These are phyloP conservation scores for Arabidopsis arenosa DNA, from an alignment of 345 rosid species.

Conservation along the genomic window DNA sequence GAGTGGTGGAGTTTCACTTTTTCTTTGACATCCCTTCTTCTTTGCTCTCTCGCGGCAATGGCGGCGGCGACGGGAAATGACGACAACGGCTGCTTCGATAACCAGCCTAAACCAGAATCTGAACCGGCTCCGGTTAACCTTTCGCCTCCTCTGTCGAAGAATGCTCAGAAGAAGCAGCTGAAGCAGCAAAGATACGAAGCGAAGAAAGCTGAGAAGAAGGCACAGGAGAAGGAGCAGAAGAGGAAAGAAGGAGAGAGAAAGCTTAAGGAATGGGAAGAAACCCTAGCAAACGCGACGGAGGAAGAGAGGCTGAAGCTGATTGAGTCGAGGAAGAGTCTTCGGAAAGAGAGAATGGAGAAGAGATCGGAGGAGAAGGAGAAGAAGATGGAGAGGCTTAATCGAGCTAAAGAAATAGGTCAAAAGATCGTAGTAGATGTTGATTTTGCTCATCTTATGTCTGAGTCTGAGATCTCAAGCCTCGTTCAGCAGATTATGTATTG, in stretches of 20 bases:
- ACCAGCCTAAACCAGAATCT: constrained; percentile 24
- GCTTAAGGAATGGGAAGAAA: constrained; percentile 41
- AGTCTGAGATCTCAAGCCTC: constrained; percentile 79
- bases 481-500: constrained; percentile 98
- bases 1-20: neutral
- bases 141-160: constrained; percentile 60
- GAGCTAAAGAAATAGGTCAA: constrained; percentile 70
- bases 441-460: constrained; percentile 78
- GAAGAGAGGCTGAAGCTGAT: constrained; percentile 73
- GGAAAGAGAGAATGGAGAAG: constrained; percentile 80
- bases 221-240: constrained; percentile 70
- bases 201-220: constrained; percentile 92
- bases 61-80: constrained; percentile 44
- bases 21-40: neutral
- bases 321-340: constrained; percentile 63
- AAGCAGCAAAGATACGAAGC: constrained; percentile 79
- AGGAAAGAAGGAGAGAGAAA: constrained; percentile 62
- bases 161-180: constrained; percentile 79
- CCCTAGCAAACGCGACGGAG: constrained; percentile 49
- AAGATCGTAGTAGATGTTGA: constrained; percentile 84
- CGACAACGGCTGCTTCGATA: constrained; percentile 25
- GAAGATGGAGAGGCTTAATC: constrained; percentile 62
- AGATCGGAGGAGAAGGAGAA: constrained; percentile 69
- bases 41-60: constrained; percentile 20
- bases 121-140: neutral